Evolutionary conservation across 176 grass and related monocot genomes (phyloP), one percentile per base, ranked within the genome.

Genomic region (Luzula sylvatica): DNA sequence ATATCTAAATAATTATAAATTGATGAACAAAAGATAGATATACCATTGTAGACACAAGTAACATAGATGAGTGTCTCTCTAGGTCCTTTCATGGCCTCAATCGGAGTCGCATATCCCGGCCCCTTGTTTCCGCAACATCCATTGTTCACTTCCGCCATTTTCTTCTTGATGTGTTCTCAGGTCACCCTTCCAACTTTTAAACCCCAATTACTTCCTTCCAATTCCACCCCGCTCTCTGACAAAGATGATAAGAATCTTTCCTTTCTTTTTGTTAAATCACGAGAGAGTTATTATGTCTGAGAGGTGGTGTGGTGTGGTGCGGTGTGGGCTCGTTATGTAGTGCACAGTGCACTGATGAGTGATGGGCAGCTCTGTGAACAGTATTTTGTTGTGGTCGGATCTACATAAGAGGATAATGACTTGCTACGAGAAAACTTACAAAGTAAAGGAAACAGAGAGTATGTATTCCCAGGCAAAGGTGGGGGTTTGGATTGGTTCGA

Each of bases 11-110:
- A 63, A 62, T 8, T n/a, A n/a, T n/a, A n/a, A n/a, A n/a, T n/a
- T n/a, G n/a, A n/a, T n/a, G n/a, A 26, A 39, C 50, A 9, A 47
- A 41, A 54, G 62, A 65, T 4, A 14, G 38, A 20, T 26, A 3
- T 61, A 89, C 92, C 84, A 73, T 96, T 89, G 57, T 96, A 96
- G 47, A 96, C 59, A 55, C 92, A 96, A 70, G 84, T 89, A 64
- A 96, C 81, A 65, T 96, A 96, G 81, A 96, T 72, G 47, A 96
- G 73, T 23, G 61, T 56, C 74, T 96, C 92, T 24, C 74, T 50
- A 0, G 77, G 81, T 1, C 92, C 92, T 60, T 72, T 87, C 78
- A 96, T 96, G 58, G 92, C 92, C 27, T 89, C 81, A 27, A 79
- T 65, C 7, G 92, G 85, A 35, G 84, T 79, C 23, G 92, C 92